Base-by-base conservation (phyloP, 176 grass and related monocot species). In the Pontederia paniculata region DNA sequence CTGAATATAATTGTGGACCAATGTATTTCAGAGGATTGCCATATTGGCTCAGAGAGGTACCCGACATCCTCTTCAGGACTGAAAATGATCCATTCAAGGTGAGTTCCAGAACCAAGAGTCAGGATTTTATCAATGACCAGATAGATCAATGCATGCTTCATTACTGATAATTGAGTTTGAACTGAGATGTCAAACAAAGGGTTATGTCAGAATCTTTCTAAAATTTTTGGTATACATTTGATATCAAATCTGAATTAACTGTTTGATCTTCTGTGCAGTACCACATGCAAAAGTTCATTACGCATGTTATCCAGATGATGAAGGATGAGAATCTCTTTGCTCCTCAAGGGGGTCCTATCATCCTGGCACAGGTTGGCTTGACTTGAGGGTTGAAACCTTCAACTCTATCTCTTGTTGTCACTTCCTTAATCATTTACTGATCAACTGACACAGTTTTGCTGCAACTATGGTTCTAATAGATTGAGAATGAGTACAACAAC, bases 401-500 rank as follows among this genome's bases (percentile, higher is more conserved):
- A 16, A 42, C 9, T 77, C 22, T n/a, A 12, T 52, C 9, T 19
- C 17, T 20, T 5, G 44, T 10, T 50, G 0, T 47, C 25, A 2
- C 5, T 59, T 15, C 2, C 25, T 12, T 57, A 21, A 10, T 48
- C 46, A 21, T 63, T 1, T 23, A 17, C 43, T 22, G 7, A 54
- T 11, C 18, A 21, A 21, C 52, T 54, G 10, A 23, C 9, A 2
- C 21, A 18, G 50, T 28, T 16, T 5, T 44, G 5, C 22, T 52
- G 43, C 8, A 22, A 58, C 21, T 66, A 16, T 49, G 23, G 4
- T 55, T 73, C 2, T n/a, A 8, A 21, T 49, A 89, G 91, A 84
- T 96, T n/a, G 91, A 96, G 82, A 96, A 96, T 51, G 91, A 96
- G 60, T 96, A 96, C 55, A 65, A 67, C 49, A 88, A 77, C 45